Evolutionary conservation across 495 filamentous ascomycete genomes (phyloP).

Genomic region (Trichoderma orchidacearum): DNA sequence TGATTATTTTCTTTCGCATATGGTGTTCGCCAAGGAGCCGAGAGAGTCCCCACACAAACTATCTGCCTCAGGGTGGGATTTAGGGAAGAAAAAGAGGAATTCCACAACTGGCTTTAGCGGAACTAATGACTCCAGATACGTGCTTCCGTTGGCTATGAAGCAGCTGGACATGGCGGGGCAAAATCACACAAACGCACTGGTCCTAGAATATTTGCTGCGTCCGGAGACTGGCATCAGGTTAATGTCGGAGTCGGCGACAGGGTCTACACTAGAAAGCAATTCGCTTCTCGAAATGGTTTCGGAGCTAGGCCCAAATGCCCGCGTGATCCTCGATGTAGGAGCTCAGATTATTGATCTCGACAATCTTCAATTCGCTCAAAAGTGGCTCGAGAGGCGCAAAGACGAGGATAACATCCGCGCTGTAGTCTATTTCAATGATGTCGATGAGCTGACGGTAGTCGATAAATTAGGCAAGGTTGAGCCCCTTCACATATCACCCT

Average conservation of each 20-base stretch:
- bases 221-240: slow-evolving; percentile 36
- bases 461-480: slow-evolving; percentile 30
- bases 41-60: slow-evolving; percentile 52
- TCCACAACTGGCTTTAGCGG: slow-evolving; percentile 58
- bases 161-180: slow-evolving; percentile 44
- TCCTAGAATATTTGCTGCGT: slow-evolving; percentile 42
- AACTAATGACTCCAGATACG: slow-evolving; percentile 49
- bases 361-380: slow-evolving; percentile 38
- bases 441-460: slow-evolving; percentile 34
- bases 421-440: slow-evolving; percentile 39
- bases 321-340: slow-evolving; percentile 60
- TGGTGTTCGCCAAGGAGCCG: slow-evolving; percentile 55
- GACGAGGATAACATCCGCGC: slow-evolving; percentile 21
- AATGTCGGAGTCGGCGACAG: slow-evolving; percentile 8
- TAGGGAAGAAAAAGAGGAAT: slow-evolving; percentile 31
- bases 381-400: slow-evolving; percentile 25
- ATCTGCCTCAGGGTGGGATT: slow-evolving; percentile 58
- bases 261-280: neutral
- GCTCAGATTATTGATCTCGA: slow-evolving; percentile 55
- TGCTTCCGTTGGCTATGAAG: slow-evolving; percentile 40
- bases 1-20: slow-evolving; percentile 46
- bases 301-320: slow-evolving; percentile 21
- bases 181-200: slow-evolving; percentile 49
- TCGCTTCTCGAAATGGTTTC: slow-evolving; percentile 24
- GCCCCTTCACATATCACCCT: slow-evolving; percentile 45